Conservation (phyloP, 148 eudicot genomes). For the Silene uniflora region DNA sequence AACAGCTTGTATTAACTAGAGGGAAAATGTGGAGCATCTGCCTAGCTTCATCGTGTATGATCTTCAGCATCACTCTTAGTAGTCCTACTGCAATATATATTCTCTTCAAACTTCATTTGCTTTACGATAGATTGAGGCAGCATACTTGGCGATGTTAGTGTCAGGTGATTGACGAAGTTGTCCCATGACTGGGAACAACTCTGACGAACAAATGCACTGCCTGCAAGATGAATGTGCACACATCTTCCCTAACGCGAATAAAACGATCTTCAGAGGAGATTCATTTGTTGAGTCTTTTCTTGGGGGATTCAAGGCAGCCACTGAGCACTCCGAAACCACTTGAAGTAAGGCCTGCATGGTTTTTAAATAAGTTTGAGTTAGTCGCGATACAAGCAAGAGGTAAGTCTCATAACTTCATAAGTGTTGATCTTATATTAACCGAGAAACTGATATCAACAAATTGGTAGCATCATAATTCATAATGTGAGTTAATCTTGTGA, state of each 20-base stretch:
- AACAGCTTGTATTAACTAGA: too few species aligned
- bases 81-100: neutral
- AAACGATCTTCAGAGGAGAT: constrained; percentile 85
- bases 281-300: constrained; percentile 66
- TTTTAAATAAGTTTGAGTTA: neutral
- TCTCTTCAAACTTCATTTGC: constrained; percentile 25
- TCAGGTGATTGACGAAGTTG: constrained; percentile 81
- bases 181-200: constrained; percentile 54
- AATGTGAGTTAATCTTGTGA: neutral
- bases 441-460: neutral
- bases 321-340: constrained; percentile 70
- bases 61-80: neutral
- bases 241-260: constrained; percentile 91
- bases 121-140: constrained; percentile 45
- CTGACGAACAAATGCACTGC: constrained; percentile 72
- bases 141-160: constrained; percentile 63
- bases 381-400: neutral
- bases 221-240: constrained; percentile 71
- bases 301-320: constrained; percentile 76
- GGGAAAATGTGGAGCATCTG: too few species aligned
- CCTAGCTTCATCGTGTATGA: neutral
- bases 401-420: too few species aligned
- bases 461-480: too few species aligned
- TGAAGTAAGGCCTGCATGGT: constrained; percentile 72
- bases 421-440: too few species aligned